Percentiles rank a stretch among this genome's conserved stretches.
Conservation (phyloP, 106 monocot species). For the Dactylorhiza incarnata region DNA sequence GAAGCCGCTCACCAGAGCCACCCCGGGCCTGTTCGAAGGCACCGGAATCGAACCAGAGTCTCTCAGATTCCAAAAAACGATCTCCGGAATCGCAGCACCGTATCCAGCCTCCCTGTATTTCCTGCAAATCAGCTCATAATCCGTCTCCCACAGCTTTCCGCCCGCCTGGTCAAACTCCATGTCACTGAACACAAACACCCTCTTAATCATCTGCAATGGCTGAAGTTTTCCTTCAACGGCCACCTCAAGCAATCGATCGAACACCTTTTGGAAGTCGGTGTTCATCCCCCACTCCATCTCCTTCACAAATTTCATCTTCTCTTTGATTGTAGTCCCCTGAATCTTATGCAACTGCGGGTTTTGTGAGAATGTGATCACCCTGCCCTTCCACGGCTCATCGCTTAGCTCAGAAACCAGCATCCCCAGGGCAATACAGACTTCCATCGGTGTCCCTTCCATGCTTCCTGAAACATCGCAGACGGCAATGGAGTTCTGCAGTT, state of each 20-base stretch:
- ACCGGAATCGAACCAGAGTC: conserved; percentile 28
- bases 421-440: conserved; percentile 60
- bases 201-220: conserved; percentile 51
- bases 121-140: conserved; percentile 49
- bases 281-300: conserved; percentile 43
- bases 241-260: conserved; percentile 37
- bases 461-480: conserved; percentile 77
- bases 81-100: conserved; percentile 28
- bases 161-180: conserved; percentile 75
- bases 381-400: conserved; percentile 70
- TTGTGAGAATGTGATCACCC: conserved; percentile 52
- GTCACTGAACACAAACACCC: conserved; percentile 72
- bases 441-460: conserved; percentile 53
- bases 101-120: conserved; percentile 37
- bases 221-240: conserved; percentile 26
- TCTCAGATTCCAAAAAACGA: conserved; percentile 61
- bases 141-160: conserved; percentile 49
- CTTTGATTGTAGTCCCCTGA: conserved; percentile 25
- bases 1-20: conserved; percentile 42
- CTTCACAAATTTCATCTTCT: conserved; percentile 40
- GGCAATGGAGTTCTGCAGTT: conserved; percentile 51
- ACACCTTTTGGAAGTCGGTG: conserved; percentile 51
- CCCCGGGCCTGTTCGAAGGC: conserved; percentile 24
- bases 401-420: conserved; percentile 60
- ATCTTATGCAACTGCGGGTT: conserved; percentile 37